Evolutionary conservation across 2,329 filamentous ascomycete genomes (phyloP), one percentile per base, ranked within the genome.

Genomic region (Colletotrichum melonis): DNA sequence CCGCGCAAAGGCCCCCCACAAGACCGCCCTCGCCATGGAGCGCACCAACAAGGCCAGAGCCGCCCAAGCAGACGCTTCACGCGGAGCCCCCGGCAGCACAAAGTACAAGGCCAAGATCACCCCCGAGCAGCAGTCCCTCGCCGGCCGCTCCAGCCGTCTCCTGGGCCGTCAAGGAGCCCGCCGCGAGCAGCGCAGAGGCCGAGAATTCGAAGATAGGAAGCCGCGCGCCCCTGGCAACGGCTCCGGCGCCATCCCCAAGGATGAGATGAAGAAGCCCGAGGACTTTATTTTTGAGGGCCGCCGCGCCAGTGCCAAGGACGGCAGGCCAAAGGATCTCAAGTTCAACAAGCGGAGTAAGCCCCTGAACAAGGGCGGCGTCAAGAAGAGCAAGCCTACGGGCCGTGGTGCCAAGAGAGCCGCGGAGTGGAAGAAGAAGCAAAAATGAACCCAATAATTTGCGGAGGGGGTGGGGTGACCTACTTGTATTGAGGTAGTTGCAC

Each of bases 241-340:
- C 63, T 75, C 74, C 49, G 76, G 73, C 57, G 77, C 73, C 52
- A 74, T 74, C 22, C 73, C 75, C 24, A 73, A 74, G 55, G 79
- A 69, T 3, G 79, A 68, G 5, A 80, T 89, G 76, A 89, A 90
- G 82, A 87, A 88, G 1, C 92, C 92, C 0, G 92, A 95, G 81
- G 86, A 87, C 19, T 90, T 95, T 75, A 89, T 95, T n/a, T 95
- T 96, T 78, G 94, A 97, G 81, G 94, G 94, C 0, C 91, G 92
- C 75, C 88, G 94, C 67, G 94, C 94, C 11, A 94, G 89, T 67
- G 84, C 88, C 38, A 92, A 88, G 70, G 90, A 92, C 73, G 92
- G 89, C 5, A 91, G 87, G 78, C 90, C 90, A 54, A 92, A 85
- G 81, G 90, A 90, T 77, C 81, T 90, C 74, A 92, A 88, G 80